These are phyloP conservation scores for Pythium coloratum DNA, from an alignment of 352 stramenopile genomes.

Conservation along the genomic window DNA sequence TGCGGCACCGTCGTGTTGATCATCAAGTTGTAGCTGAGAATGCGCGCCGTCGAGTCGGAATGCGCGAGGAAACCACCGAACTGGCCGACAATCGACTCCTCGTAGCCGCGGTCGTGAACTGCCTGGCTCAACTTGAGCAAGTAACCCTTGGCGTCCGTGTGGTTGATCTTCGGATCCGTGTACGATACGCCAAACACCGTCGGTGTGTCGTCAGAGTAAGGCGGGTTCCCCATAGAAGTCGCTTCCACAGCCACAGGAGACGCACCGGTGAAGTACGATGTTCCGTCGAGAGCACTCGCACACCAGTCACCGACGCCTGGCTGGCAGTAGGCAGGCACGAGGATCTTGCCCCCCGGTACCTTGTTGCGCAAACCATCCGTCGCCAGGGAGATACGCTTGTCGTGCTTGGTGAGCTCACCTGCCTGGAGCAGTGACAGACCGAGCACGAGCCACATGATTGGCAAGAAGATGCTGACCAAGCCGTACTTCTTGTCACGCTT, in stretches of 20 bases:
- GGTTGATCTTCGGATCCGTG: slow-evolving; percentile 26
- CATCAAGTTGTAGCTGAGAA: slow-evolving; percentile 39
- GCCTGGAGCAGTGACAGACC: slow-evolving; percentile 51
- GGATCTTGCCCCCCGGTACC: background rate
- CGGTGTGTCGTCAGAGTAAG: slow-evolving; percentile 22
- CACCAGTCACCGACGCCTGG: slow-evolving; percentile 18
- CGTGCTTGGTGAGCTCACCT: slow-evolving; percentile 37
- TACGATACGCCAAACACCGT: slow-evolving; percentile 34
- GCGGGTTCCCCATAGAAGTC: slow-evolving; percentile 15
- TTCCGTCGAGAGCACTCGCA: slow-evolving; percentile 1
- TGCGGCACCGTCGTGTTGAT: slow-evolving; percentile 38
- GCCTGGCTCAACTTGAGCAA: slow-evolving; percentile 35
- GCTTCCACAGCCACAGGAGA: background rate
- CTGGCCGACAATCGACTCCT: slow-evolving; percentile 25
- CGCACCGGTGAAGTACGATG: slow-evolving; percentile 15
- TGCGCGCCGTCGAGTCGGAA: slow-evolving; percentile 3
- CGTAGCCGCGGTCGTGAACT: slow-evolving; percentile 29
- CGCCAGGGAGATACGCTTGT: slow-evolving; percentile 41
- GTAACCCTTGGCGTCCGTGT: slow-evolving; percentile 27
- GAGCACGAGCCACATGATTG: slow-evolving; percentile 4
- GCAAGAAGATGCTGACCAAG: too few species aligned
- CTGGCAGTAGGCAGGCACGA: slow-evolving; percentile 23
- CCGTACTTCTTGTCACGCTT: slow-evolving; percentile 37
- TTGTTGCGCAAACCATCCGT: slow-evolving; percentile 11
- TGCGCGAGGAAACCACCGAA: slow-evolving; percentile 37